Conservation (phyloP, 2,329 filamentous ascomycete genomes). For the Aspergillus pseudonomiae region DNA sequence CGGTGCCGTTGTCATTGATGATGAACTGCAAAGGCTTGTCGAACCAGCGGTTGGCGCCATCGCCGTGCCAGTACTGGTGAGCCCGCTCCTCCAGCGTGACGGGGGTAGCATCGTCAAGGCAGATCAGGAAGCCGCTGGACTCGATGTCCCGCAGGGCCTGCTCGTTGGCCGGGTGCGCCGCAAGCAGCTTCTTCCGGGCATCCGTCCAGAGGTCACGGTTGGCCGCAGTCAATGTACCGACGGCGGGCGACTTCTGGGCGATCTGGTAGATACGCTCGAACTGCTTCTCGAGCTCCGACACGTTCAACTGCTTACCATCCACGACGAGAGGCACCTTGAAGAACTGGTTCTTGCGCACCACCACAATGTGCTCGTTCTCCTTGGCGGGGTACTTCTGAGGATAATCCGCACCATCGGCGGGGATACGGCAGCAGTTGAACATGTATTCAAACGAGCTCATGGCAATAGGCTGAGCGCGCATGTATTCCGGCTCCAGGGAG, state of each 20-base stretch:
- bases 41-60: slow-evolving; percentile 93
- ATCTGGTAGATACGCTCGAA: slow-evolving; percentile 83
- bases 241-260: slow-evolving; percentile 69
- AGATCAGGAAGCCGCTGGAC: slow-evolving; percentile 86
- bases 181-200: slow-evolving; percentile 74
- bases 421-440: slow-evolving; percentile 92
- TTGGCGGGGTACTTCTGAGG: slow-evolving; percentile 76
- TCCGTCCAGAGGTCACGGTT: slow-evolving; percentile 94
- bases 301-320: slow-evolving; percentile 81
- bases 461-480: slow-evolving; percentile 95
- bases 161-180: slow-evolving; percentile 77
- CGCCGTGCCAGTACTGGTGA: slow-evolving; percentile 96
- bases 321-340: slow-evolving; percentile 88
- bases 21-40: slow-evolving; percentile 99
- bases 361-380: slow-evolving; percentile 85
- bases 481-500: slow-evolving; percentile 92
- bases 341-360: slow-evolving; percentile 93
- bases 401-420: slow-evolving; percentile 78
- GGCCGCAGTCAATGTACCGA: slow-evolving; percentile 85
- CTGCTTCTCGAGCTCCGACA: slow-evolving; percentile 84
- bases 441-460: slow-evolving; percentile 99
- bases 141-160: slow-evolving; percentile 79
- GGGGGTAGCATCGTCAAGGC: slow-evolving; percentile 86
- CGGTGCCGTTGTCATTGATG: slow-evolving; percentile 95
- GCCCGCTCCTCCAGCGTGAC: slow-evolving; percentile 95